These are phyloP conservation scores for Globisporangium recalcitrans DNA, from an alignment of 352 stramenopile species.

Conservation along the genomic window DNA sequence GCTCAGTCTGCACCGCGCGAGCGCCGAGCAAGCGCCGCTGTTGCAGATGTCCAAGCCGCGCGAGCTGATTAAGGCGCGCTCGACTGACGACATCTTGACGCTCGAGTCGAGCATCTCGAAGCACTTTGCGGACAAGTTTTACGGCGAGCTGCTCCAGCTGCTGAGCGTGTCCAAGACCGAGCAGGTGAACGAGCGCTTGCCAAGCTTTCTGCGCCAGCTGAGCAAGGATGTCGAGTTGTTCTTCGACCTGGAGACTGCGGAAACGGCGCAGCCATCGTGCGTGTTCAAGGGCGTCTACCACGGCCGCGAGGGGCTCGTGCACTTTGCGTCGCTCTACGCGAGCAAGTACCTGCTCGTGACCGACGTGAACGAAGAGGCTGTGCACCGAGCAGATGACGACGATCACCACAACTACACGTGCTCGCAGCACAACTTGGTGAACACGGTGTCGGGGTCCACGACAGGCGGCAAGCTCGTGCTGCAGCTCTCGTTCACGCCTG, in stretches of 20 bases:
- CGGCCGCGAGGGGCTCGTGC: constrained; percentile 78
- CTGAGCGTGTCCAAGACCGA: constrained; percentile 36
- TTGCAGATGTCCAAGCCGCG: constrained; percentile 35
- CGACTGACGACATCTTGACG: constrained; percentile 42
- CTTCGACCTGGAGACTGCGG: constrained; percentile 78
- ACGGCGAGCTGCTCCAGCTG: constrained; percentile 53
- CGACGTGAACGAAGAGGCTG: constrained; percentile 41
- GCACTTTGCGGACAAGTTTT: constrained; percentile 66
- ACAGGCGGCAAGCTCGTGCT: constrained; percentile 70
- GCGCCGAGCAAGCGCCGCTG: constrained; percentile 32
- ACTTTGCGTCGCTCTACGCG: constrained; percentile 75
- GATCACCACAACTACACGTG: constrained; percentile 69
- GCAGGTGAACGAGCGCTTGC: constrained; percentile 48
- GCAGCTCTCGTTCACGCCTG: constrained; percentile 79
- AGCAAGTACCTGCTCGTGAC: constrained; percentile 73
- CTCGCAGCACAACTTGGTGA: constrained; percentile 51
- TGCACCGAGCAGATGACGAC: constrained; percentile 62
- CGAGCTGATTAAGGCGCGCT: constrained; percentile 27
- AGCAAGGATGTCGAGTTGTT: constrained; percentile 83
- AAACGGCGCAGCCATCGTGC: constrained; percentile 66
- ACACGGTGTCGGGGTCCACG: constrained; percentile 73
- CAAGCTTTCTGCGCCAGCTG: constrained; percentile 68
- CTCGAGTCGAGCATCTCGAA: constrained; percentile 62
- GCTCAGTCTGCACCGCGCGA: constrained; percentile 44
- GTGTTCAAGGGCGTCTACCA: constrained; percentile 88